Percentiles rank a stretch among this genome's conserved stretches.
These are phyloP conservation scores for Neurospora pannonica DNA, from an alignment of 495 filamentous ascomycete genomes.

Conservation along the genomic window DNA sequence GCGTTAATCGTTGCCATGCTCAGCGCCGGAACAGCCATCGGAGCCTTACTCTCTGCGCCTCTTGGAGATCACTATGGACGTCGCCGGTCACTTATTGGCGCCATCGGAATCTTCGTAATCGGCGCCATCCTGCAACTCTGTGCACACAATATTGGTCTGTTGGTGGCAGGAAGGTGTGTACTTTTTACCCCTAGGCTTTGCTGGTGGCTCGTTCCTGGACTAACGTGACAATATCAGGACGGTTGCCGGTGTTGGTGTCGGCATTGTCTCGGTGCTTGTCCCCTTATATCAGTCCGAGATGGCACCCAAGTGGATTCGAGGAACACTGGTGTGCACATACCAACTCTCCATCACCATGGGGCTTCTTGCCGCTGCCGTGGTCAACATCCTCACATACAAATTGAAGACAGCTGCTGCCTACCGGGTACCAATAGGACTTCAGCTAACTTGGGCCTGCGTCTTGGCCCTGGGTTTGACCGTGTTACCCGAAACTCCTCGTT, in stretches of 20 bases:
- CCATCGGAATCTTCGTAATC: constrained; percentile 64
- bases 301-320: constrained; percentile 84
- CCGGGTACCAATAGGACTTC: constrained; percentile 77
- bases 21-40: constrained; percentile 82
- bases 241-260: constrained; percentile 76
- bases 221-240: constrained; percentile 27
- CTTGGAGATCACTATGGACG: constrained; percentile 70
- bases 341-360: constrained; percentile 85
- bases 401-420: constrained; percentile 58
- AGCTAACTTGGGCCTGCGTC: constrained; percentile 76
- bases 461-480: constrained; percentile 63
- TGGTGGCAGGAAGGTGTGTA: constrained; percentile 48
- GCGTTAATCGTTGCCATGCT: constrained; percentile 80
- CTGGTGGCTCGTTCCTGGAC: neutral
- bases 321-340: constrained; percentile 82
- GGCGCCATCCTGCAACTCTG: constrained; percentile 76
- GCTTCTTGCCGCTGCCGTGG: constrained; percentile 69
- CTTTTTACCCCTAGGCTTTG: neutral
- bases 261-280: constrained; percentile 70
- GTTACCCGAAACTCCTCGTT: constrained; percentile 83
- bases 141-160: constrained; percentile 50
- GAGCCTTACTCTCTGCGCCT: constrained; percentile 62
- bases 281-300: constrained; percentile 88
- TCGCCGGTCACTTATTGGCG: constrained; percentile 61
- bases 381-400: constrained; percentile 67